phyloP scores from a whole-genome alignment of 192 early-diverging fungal genomes.

The Phlyctochytrium planicorne region DNA sequence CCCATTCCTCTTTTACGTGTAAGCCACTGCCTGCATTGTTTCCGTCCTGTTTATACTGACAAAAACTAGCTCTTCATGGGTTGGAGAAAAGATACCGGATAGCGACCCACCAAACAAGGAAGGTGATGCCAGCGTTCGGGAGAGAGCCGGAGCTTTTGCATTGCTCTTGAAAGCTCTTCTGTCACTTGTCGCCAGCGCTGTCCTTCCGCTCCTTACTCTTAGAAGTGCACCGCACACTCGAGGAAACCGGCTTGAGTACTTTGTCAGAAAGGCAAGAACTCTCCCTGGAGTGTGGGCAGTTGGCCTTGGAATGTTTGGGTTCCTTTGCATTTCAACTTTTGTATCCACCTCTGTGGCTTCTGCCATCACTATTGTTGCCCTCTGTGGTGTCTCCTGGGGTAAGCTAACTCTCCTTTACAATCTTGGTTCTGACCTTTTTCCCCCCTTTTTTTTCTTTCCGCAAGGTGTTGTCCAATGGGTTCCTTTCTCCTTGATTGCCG shows the following conservation, averaged over 20 bases:
- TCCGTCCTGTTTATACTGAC: not conserved
- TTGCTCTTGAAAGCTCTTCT: slow-evolving; percentile 76
- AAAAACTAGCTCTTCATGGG: slow-evolving; percentile 69
- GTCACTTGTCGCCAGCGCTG: slow-evolving; percentile 61
- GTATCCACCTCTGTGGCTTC: slow-evolving; percentile 52
- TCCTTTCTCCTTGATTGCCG: slow-evolving; percentile 90
- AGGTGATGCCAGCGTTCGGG: slow-evolving; percentile 35
- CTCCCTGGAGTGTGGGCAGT: slow-evolving; percentile 67
- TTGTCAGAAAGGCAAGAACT: not conserved
- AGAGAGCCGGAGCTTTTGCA: slow-evolving; percentile 81
- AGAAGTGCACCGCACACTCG: slow-evolving; percentile 27
- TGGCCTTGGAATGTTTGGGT: slow-evolving; percentile 66
- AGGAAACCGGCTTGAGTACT: not conserved
- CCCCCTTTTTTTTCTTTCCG: not conserved
- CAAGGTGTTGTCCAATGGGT: slow-evolving; percentile 79
- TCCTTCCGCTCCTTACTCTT: slow-evolving; percentile 54
- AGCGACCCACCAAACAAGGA: slow-evolving; percentile 29
- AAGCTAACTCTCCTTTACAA: slow-evolving; percentile 4
- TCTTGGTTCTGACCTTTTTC: too few relatives aligned
- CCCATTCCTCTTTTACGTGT: slow-evolving; percentile 93
- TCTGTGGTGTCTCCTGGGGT: slow-evolving; percentile 83
- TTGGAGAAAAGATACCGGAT: slow-evolving; percentile 43
- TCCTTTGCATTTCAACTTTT: slow-evolving; percentile 67
- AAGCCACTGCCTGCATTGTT: slow-evolving; percentile 8
- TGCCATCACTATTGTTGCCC: slow-evolving; percentile 70